Percentiles rank a stretch among this genome's conserved stretches.
These are phyloP conservation scores for Chaetomium sp. DNA, from an alignment of 2,329 filamentous ascomycete genomes.

Conservation along the genomic window DNA sequence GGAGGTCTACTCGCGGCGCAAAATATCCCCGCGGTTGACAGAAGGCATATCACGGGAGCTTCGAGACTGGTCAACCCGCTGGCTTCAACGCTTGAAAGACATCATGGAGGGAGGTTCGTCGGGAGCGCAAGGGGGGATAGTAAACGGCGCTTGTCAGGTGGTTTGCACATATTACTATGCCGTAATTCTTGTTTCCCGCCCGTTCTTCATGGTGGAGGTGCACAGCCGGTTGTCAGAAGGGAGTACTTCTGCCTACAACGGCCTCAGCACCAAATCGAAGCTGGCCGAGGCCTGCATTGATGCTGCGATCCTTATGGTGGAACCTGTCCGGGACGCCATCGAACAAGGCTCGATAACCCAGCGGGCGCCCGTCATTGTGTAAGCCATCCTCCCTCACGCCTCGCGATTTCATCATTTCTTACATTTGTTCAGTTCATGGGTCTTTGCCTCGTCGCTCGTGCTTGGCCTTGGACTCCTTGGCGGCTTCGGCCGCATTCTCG, in stretches of 20 bases:
- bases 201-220: conserved; percentile 51
- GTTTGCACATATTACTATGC: conserved; percentile 50
- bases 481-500: conserved; percentile 45
- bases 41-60: conserved; percentile 48
- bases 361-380: conserved; percentile 45
- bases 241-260: conserved; percentile 14
- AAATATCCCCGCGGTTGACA: conserved; percentile 46
- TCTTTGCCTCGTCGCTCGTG: conserved; percentile 48
- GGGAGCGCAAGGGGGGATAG: conserved; percentile 25
- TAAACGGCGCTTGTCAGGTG: conserved; percentile 45
- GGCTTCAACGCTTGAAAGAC: conserved; percentile 41
- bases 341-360: conserved; percentile 37
- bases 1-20: conserved; percentile 47
- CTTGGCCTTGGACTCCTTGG: conserved; percentile 46
- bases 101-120: conserved; percentile 27
- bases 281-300: conserved; percentile 51
- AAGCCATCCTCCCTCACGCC: conserved; percentile 23
- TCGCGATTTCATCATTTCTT: not conserved
- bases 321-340: conserved; percentile 40
- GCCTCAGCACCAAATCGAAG: conserved; percentile 40
- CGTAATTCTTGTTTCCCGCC: conserved; percentile 50
- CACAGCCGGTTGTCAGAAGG: conserved; percentile 38
- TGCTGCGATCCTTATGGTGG: conserved; percentile 48
- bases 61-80: conserved; percentile 44
- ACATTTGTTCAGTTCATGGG: conserved; percentile 38